A percentile compares a stretch with the other conserved stretches of the same genome.
Conservation (phyloP, 352 stramenopile genomes). For the Aphanomyces euteiches region DNA sequence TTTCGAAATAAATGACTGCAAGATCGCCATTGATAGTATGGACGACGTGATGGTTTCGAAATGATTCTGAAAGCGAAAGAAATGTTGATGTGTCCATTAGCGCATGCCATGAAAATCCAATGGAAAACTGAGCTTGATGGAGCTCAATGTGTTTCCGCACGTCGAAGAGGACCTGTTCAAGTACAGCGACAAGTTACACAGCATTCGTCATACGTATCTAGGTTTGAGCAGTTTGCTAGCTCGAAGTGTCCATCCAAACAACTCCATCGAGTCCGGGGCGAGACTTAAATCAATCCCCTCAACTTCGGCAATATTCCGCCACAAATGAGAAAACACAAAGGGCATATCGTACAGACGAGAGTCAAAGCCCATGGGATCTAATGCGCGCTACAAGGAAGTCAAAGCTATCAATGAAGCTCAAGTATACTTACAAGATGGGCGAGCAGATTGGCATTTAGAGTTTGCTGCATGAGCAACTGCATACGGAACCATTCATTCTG, state of each 20-base stretch:
- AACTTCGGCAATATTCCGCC: not conserved
- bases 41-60: slow-evolving; percentile 3
- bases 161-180: slow-evolving; percentile 9
- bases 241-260: not conserved
- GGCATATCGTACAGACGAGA: slow-evolving; percentile 14
- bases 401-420: not conserved
- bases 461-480: not conserved
- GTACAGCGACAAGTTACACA: not conserved
- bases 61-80: slow-evolving; percentile 3
- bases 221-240: slow-evolving; percentile 4
- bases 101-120: slow-evolving; percentile 2
- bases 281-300: not conserved
- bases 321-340: slow-evolving; percentile 12
- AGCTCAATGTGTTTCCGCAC: not conserved
- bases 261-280: not conserved
- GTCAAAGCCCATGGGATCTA: not conserved
- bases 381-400: not conserved
- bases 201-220: not conserved
- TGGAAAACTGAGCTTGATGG: not conserved
- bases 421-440: not conserved
- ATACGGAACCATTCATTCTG: slow-evolving; percentile 6
- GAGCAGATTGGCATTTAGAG: not conserved
- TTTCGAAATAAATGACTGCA: not conserved
- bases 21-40: not conserved
- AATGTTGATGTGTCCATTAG: slow-evolving; percentile 5